Percentiles rank a stretch among this genome's conserved stretches.
These are phyloP conservation scores for Alternaria hordeiaustralica DNA, from an alignment of 2,329 filamentous ascomycete genomes.

Conservation along the genomic window DNA sequence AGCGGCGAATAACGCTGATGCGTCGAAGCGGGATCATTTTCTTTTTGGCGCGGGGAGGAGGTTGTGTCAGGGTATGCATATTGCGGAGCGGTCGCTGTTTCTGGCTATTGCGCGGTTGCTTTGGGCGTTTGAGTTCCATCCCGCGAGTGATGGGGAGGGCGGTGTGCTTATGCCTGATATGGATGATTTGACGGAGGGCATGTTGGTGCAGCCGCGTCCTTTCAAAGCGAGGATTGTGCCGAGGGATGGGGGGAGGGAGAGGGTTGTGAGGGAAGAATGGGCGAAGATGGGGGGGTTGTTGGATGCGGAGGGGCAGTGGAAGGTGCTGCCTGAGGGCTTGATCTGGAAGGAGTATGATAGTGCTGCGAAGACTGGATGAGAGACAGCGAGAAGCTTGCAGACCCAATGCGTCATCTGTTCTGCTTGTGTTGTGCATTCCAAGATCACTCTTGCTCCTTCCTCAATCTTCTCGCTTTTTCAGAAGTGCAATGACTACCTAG, in stretches of 20 bases:
- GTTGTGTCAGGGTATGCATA: slow-evolving; percentile 48
- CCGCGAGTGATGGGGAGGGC: slow-evolving; percentile 1
- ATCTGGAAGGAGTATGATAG: slow-evolving; percentile 21
- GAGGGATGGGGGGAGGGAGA: slow-evolving; percentile 14
- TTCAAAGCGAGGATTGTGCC: slow-evolving; percentile 26
- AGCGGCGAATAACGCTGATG: slow-evolving; percentile 38
- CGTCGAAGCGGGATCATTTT: slow-evolving; percentile 44
- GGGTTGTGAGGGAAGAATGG: slow-evolving; percentile 23
- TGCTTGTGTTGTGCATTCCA: too few species aligned
- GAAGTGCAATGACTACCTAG: too few species aligned
- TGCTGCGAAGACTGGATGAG: slow-evolving; percentile 1
- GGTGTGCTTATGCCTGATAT: slow-evolving; percentile 17
- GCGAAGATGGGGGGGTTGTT: slow-evolving; percentile 20
- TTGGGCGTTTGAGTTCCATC: slow-evolving; percentile 42
- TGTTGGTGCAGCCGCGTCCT: slow-evolving; percentile 24
- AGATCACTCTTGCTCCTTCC: too few species aligned
- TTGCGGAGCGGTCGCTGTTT: slow-evolving; percentile 43
- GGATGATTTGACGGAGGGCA: slow-evolving; percentile 22
- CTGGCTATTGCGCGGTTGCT: slow-evolving; percentile 41
- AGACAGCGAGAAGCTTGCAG: not conserved
- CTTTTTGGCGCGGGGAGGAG: slow-evolving; percentile 49
- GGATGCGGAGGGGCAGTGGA: slow-evolving; percentile 29
- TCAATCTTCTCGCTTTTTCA: too few species aligned
- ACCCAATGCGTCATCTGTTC: too few species aligned
- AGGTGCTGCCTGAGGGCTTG: slow-evolving; percentile 23